Evolutionary conservation across 73 alveolate genomes (phyloP), one percentile per base, ranked within the genome.

Genomic region (Symbiodinium natans): DNA sequence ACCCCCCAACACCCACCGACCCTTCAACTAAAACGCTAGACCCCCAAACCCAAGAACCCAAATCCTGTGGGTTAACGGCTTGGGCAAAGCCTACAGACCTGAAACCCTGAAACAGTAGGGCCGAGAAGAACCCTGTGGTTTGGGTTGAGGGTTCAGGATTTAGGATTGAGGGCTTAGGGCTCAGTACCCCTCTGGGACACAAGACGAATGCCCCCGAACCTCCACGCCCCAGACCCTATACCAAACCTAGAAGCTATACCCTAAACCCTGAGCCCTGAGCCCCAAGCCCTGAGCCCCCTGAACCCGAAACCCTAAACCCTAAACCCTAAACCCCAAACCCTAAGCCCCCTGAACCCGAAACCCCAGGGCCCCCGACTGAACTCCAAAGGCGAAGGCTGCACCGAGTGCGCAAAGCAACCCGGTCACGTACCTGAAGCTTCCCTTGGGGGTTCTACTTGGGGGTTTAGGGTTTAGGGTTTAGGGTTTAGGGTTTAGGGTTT

Each of bases 321-420:
- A 6, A 25, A 56, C 29, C 75, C 75, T 21, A 15, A 56, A 21
- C 29, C 1, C 33, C 31, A 15, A 56, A 15, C 74, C 31, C 31
- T 9, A 34, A 2, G 31, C 34, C 34, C 11, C 34, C 77, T 63
- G 77, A 1, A 63, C 33, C 80, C 33, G 23, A 25, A 63, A 29
- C 17, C 11, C 80, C 36, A 29, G 39, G 68, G 11, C 25, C 46
- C 33, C 73, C 56, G 89, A 71, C 97, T 90, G 97, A n/a, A 90
- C 40, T 7, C 97, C 97, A 29, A 90, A 90, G 41, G 97, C 87
- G 31, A 90, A 77, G 8, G 97, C 97, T 5, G 97, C 97, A 40
- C 97, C 73, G 52, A 90, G 52, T n/a, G 97, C 97, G 40, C 80
- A 90, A 29, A 90, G 54, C 36, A 90, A 68, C 29, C 97, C 97